Evolutionary conservation across 495 filamentous ascomycete species (phyloP).

Genomic region (Halenospora varia): DNA sequence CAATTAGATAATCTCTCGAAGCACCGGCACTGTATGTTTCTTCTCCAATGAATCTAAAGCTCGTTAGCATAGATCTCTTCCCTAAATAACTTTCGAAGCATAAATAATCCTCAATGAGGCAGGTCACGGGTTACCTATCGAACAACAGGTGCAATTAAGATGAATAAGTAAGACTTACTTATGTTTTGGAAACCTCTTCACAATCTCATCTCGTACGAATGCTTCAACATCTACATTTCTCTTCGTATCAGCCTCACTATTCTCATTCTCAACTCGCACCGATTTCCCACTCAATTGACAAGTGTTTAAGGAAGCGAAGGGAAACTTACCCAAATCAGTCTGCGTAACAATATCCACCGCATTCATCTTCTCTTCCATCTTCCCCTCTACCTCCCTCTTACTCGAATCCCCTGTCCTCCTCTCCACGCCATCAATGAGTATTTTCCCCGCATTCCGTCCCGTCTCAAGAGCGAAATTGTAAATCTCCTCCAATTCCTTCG

Average conservation of each 20-base stretch:
- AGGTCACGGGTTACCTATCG: no score
- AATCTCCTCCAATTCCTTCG: constrained; percentile 48
- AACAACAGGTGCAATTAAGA: no score
- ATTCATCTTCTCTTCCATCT: constrained; percentile 54
- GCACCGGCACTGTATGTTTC: constrained; percentile 60
- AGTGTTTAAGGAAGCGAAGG: neutral
- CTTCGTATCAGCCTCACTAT: constrained; percentile 8
- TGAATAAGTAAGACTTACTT: constrained; percentile 38
- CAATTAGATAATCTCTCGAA: constrained; percentile 57
- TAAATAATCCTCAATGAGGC: no score
- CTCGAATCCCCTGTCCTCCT: constrained; percentile 36
- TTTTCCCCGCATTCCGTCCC: constrained; percentile 56
- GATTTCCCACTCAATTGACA: neutral
- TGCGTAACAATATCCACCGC: constrained; percentile 70
- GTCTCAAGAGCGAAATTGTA: constrained; percentile 63
- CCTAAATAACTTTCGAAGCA: neutral
- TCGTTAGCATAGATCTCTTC: constrained; percentile 1
- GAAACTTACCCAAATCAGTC: constrained; percentile 56
- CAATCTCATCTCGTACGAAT: constrained; percentile 55
- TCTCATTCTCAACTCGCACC: neutral
- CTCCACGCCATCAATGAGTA: constrained; percentile 51
- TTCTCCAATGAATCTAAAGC: constrained; percentile 62
- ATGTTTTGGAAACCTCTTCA: constrained; percentile 54
- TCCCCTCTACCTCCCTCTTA: constrained; percentile 23
- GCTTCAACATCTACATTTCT: constrained; percentile 54